Conservation (phyloP, 495 filamentous ascomycete genomes). For the Bryoglossum gracile region DNA sequence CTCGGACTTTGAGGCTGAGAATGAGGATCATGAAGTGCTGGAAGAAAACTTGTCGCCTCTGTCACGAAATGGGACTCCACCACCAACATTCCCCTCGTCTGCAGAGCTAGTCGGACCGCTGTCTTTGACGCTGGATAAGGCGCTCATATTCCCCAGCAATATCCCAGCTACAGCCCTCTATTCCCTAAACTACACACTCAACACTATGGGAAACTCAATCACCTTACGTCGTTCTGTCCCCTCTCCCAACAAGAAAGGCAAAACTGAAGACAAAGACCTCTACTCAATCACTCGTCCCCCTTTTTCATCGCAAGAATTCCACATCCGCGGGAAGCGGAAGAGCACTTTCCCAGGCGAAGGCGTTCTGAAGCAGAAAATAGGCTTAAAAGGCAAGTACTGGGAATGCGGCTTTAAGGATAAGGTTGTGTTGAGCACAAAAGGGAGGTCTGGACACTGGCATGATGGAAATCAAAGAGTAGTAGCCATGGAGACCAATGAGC, state of each 20-base stretch:
- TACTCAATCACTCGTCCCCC: slow-evolving; percentile 6
- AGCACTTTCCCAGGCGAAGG: slow-evolving; percentile 9
- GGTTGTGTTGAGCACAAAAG: slow-evolving; percentile 7
- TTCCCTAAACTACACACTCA: slow-evolving; percentile 13
- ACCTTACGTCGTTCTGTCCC: slow-evolving; percentile 11
- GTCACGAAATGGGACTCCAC: background rate
- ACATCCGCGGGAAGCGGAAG: slow-evolving; percentile 6
- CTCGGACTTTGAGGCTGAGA: background rate
- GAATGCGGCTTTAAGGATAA: slow-evolving; percentile 13
- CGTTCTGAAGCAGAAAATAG: background rate
- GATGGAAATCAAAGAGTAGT: slow-evolving; percentile 8
- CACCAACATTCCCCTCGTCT: background rate
- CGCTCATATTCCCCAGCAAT: slow-evolving; percentile 10
- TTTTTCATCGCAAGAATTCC: background rate
- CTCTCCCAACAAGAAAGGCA: background rate
- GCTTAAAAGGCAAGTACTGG: slow-evolving; percentile 11
- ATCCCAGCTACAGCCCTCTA: slow-evolving; percentile 12
- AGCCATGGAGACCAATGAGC: slow-evolving; percentile 8
- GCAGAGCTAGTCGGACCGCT: slow-evolving; percentile 2
- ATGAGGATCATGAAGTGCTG: background rate
- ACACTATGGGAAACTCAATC: slow-evolving; percentile 6
- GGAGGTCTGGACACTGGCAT: background rate
- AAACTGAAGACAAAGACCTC: slow-evolving; percentile 11
- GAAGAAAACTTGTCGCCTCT: background rate
- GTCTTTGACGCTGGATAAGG: slow-evolving; percentile 8